These are phyloP conservation scores for Xylaria digitata DNA, from an alignment of 2,329 filamentous ascomycete species.

Conservation along the genomic window DNA sequence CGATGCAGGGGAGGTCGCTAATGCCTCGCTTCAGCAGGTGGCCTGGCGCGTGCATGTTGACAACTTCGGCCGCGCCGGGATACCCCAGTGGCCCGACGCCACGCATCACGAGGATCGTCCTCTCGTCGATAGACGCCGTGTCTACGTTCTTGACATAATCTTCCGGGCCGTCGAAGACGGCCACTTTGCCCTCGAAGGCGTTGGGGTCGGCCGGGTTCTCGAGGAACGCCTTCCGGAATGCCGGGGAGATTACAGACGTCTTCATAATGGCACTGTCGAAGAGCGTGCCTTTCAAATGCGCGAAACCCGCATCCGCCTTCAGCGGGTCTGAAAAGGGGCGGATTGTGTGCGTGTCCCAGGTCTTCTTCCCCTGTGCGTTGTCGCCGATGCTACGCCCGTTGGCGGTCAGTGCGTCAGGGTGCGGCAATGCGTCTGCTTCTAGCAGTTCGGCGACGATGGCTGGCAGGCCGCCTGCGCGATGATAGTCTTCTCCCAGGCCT, in stretches of 20 bases:
- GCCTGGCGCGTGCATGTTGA: conserved; percentile 63
- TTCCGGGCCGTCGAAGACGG: conserved; percentile 63
- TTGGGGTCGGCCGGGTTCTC: conserved; percentile 58
- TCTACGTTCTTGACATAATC: conserved; percentile 60
- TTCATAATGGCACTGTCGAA: conserved; percentile 66
- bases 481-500: conserved; percentile 65
- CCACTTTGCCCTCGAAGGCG: conserved; percentile 60
- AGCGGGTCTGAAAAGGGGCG: conserved; percentile 58
- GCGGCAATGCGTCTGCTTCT: conserved; percentile 57
- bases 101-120: conserved; percentile 61
- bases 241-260: conserved; percentile 60
- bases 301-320: conserved; percentile 62
- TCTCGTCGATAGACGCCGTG: conserved; percentile 54
- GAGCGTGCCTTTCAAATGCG: conserved; percentile 60
- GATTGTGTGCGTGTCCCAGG: conserved; percentile 63
- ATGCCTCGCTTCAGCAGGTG: conserved; percentile 59
- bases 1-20: conserved; percentile 61
- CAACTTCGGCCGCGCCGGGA: conserved; percentile 62
- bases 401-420: conserved; percentile 57
- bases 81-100: conserved; percentile 62
- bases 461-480: conserved; percentile 63
- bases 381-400: conserved; percentile 59
- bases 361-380: conserved; percentile 57
- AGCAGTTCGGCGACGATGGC: conserved; percentile 65
- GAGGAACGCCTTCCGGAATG: conserved; percentile 59